A percentile compares a stretch with the other conserved stretches of the same genome.
phyloP scores from a whole-genome alignment of 2,329 filamentous ascomycete species.

The Phialemonium atrogriseum region DNA sequence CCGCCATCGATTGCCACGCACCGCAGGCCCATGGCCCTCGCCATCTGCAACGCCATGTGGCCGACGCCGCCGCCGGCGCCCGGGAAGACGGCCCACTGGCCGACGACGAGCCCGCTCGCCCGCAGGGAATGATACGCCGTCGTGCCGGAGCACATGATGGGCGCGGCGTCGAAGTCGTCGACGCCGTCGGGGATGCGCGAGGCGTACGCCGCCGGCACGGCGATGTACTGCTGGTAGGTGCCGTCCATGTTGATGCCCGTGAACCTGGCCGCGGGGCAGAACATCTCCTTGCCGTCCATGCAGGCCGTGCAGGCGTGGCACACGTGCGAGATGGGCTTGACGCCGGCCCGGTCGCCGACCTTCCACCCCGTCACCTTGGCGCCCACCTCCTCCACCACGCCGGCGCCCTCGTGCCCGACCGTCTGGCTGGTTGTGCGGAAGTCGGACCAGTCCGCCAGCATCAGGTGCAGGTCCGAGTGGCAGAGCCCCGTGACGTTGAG shows the following conservation, averaged over 20 bases:
- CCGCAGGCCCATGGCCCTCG: slow-evolving; percentile 14
- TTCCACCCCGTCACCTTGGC: slow-evolving; percentile 18
- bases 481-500: no score
- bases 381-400: slow-evolving; percentile 20
- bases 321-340: background rate
- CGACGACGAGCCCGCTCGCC: slow-evolving; percentile 22
- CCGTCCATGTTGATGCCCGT: background rate
- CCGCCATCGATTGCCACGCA: slow-evolving; percentile 17
- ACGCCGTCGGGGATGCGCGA: background rate
- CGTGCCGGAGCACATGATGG: slow-evolving; percentile 41
- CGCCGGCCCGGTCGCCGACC: background rate
- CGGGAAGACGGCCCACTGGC: slow-evolving; percentile 25
- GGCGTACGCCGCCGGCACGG: background rate
- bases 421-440: no score
- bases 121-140: slow-evolving; percentile 33
- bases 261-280: background rate
- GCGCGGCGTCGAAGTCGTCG: slow-evolving; percentile 25
- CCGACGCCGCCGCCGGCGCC: slow-evolving; percentile 16
- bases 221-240: background rate
- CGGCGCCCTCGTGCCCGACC: slow-evolving; percentile 24
- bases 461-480: no score
- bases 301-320: background rate
- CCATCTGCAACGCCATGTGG: slow-evolving; percentile 17
- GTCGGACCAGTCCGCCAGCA: no score
- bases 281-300: background rate